Percentiles rank a stretch among this genome's conserved stretches.
phyloP scores from a whole-genome alignment of 306 rosid genomes.

The Castanea mollissima region DNA sequence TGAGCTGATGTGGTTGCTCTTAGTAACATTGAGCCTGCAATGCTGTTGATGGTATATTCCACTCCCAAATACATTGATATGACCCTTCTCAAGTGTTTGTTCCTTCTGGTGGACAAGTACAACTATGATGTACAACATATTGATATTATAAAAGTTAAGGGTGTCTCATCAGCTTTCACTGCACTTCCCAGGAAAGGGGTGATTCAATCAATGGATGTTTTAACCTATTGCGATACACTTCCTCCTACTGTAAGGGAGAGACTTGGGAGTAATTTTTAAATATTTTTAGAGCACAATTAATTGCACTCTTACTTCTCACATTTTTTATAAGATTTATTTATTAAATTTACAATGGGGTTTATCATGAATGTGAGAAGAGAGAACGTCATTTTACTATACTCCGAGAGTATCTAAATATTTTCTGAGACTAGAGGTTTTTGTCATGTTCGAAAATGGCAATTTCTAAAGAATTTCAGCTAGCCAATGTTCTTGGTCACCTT shows the following conservation, averaged over 20 bases:
- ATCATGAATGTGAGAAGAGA: not conserved
- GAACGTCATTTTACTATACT: not conserved
- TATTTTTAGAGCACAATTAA: conserved; percentile 11
- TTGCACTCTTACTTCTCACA: conserved; percentile 32
- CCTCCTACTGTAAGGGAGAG: no score
- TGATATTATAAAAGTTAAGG: conserved; percentile 31
- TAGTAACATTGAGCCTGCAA: no score
- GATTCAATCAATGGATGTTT: no score
- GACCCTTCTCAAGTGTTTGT: conserved; percentile 61
- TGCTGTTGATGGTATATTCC: no score
- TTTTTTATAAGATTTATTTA: no score
- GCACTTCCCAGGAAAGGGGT: no score
- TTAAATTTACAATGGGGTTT: not conserved
- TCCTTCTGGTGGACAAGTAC: conserved; percentile 70
- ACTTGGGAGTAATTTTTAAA: conserved; percentile 31
- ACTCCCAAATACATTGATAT: no score
- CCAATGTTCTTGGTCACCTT: not conserved
- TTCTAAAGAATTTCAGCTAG: not conserved
- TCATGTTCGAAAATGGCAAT: not conserved
- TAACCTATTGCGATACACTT: no score
- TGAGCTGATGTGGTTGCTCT: no score
- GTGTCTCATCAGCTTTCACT: no score
- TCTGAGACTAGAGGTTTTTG: conserved; percentile 7
- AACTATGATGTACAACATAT: conserved; percentile 55
- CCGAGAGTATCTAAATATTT: no score